Base-by-base conservation (phyloP, 345 rosid genomes). In the Eucalyptus tenuipes region DNA sequence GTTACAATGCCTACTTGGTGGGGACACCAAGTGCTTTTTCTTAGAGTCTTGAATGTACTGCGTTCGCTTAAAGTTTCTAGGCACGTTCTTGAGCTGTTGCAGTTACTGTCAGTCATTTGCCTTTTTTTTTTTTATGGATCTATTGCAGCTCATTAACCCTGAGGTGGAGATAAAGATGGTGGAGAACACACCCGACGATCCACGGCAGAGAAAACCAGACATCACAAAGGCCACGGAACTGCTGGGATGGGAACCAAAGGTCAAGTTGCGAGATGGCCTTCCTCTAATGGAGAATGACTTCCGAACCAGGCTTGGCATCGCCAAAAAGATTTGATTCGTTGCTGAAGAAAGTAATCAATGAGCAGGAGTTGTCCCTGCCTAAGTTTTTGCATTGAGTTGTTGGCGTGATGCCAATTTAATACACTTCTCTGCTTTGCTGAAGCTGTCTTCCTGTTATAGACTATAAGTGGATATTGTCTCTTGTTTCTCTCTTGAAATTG, bases 151-250 rank as follows among this genome's bases (percentile, higher is more conserved):
- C 86, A 96, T 97, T 31, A 96, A 92, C 90, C 97, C 98, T 6
- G 91, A 92, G 71, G 95, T 95, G 89, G 96, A 96, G 94, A 97
- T 96, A 89, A 94, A 94, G 85, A 95, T 90, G 92, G 99, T 96
- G 52, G 98, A 97, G 93, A 96, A 96, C 93, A 97, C 99, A 71
- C 98, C 98, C 0, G 99, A 97, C 47, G 98, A 97, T 91, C 99
- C 99, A 14, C 92, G 93, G 80, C 99, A 97, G 92, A 95, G 99
- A 92, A 96, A 97, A 89, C 99, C 98, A 0, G 98, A 96, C 93
- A 96, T 96, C 89, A 88, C 96, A 22, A 95, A 96, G 90, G 98
- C 99, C 2, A 96, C 94, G 93, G 97, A 94, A 89, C 86, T 96
- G 91, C 92, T 97, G 82, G 97, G 98, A 66, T 97, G 99, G 99